A percentile compares a stretch with the other conserved stretches of the same genome.
Conservation (phyloP, 2,329 filamentous ascomycete genomes). For the Ceratocystis smalleyi region DNA sequence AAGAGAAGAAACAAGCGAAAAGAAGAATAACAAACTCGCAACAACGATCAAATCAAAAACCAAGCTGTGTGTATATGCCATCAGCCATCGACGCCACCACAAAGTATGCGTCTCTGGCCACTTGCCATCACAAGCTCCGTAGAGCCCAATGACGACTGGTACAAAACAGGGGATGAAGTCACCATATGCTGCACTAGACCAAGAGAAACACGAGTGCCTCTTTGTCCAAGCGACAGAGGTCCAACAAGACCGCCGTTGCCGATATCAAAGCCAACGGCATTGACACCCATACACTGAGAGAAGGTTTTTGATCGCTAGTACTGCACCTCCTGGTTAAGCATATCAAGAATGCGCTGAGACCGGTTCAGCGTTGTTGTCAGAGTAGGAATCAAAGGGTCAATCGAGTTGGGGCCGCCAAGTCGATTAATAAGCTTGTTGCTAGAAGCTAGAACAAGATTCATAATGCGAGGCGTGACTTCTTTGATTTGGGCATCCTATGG, state of each 20-base stretch:
- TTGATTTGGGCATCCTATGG: conserved; percentile 39
- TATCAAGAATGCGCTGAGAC: conserved; percentile 23
- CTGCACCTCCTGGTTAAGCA: conserved; percentile 7
- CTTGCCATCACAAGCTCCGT: not conserved
- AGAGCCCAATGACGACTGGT: not conserved
- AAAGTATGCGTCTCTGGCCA: not conserved
- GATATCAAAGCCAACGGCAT: not conserved
- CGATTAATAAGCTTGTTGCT: conserved; percentile 38
- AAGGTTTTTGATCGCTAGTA: conserved; percentile 3
- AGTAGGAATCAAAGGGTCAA: conserved; percentile 32
- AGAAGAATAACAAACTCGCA: not conserved
- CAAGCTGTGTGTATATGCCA: too few species aligned
- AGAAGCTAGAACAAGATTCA: conserved; percentile 36
- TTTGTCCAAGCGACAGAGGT: not conserved
- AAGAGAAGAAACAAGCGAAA: conserved; percentile 1
- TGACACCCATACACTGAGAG: not conserved
- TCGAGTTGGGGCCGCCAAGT: conserved; percentile 27
- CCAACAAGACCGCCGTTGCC: not conserved
- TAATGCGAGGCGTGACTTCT: conserved; percentile 41
- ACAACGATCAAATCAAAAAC: not conserved
- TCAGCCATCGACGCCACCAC: not conserved
- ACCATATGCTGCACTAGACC: not conserved
- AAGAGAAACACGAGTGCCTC: not conserved
- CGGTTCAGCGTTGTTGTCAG: conserved; percentile 31
- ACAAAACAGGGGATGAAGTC: not conserved